Percentiles rank a stretch among this genome's conserved stretches.
These are phyloP conservation scores for Heritiera fomes DNA, from an alignment of 345 rosid genomes.

Conservation along the genomic window DNA sequence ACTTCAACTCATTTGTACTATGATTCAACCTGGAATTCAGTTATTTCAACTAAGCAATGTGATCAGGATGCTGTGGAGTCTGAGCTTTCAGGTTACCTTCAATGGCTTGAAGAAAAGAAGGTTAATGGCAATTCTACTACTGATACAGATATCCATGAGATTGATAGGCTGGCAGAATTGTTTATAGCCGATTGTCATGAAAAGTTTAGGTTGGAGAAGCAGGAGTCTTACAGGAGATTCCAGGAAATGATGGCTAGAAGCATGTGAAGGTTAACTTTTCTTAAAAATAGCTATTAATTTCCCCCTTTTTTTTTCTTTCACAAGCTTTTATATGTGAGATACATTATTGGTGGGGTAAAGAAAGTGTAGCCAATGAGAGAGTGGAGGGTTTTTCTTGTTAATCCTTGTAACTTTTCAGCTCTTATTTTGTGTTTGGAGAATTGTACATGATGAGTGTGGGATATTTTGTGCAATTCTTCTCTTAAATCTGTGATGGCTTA, in stretches of 20 bases:
- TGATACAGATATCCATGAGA: conserved; percentile 48
- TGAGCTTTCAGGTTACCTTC: conserved; percentile 63
- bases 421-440: conserved; percentile 14
- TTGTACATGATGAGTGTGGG: conserved; percentile 23
- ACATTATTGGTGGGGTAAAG: conserved; percentile 24
- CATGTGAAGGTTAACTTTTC: conserved; percentile 33
- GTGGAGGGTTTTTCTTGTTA: background rate
- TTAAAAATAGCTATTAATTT: background rate
- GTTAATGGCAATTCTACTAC: conserved; percentile 14
- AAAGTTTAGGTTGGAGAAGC: conserved; percentile 89
- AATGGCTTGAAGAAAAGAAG: conserved; percentile 62
- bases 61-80: conserved; percentile 27
- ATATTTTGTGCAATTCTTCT: conserved; percentile 30
- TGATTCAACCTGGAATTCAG: conserved; percentile 56
- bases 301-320: conserved; percentile 17
- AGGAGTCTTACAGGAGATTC: conserved; percentile 90
- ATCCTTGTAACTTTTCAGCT: conserved; percentile 3
- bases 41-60: conserved; percentile 28
- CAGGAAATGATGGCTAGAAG: conserved; percentile 80
- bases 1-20: conserved; percentile 47
- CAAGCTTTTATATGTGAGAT: conserved; percentile 32
- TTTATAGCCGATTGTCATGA: conserved; percentile 86
- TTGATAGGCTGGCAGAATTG: conserved; percentile 76
- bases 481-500: background rate
- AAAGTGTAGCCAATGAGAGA: conserved; percentile 17